Evolutionary conservation across 805 yeast species (phyloP).

Genomic region (Cyberlindnera amylophila): DNA sequence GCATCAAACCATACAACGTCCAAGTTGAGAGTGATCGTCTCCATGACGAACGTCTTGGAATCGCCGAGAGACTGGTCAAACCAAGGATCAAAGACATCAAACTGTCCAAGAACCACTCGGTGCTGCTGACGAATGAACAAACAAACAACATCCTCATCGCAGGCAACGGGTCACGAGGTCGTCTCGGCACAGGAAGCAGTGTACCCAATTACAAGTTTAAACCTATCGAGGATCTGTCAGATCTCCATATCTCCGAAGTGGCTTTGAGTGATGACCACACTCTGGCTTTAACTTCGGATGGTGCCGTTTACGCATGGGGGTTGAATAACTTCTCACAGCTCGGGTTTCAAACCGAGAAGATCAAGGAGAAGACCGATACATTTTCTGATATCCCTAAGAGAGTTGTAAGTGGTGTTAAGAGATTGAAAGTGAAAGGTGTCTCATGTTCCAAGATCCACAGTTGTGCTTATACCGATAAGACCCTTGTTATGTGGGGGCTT

Average conservation of each 20-base stretch:
- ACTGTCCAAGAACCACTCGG: constrained; percentile 64
- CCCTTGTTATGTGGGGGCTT: constrained; percentile 67
- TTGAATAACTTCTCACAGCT: constrained; percentile 63
- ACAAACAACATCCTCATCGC: constrained; percentile 49
- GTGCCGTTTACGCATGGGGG: constrained; percentile 78
- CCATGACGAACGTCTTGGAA: constrained; percentile 13
- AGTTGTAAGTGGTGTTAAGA: constrained; percentile 27
- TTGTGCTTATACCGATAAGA: constrained; percentile 47
- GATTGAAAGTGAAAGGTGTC: constrained; percentile 23
- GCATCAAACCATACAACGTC: constrained; percentile 41
- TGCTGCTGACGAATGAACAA: constrained; percentile 49
- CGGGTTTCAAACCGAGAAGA: constrained; percentile 43
- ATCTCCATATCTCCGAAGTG: constrained; percentile 32
- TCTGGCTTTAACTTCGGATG: constrained; percentile 47
- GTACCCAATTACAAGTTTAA: constrained; percentile 42
- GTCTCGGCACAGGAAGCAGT: constrained; percentile 57
- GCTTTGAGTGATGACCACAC: constrained; percentile 67
- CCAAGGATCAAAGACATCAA: constrained; percentile 46
- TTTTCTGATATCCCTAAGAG: constrained; percentile 28
- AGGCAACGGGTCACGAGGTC: constrained; percentile 68
- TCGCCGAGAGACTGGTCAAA: constrained; percentile 30
- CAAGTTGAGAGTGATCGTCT: constrained; percentile 21
- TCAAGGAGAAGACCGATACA: constrained; percentile 25
- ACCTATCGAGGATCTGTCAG: constrained; percentile 37
- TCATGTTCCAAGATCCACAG: constrained; percentile 70